Conservation (phyloP, 1,284 basidiomycete species). For the Athelia sp. region DNA sequence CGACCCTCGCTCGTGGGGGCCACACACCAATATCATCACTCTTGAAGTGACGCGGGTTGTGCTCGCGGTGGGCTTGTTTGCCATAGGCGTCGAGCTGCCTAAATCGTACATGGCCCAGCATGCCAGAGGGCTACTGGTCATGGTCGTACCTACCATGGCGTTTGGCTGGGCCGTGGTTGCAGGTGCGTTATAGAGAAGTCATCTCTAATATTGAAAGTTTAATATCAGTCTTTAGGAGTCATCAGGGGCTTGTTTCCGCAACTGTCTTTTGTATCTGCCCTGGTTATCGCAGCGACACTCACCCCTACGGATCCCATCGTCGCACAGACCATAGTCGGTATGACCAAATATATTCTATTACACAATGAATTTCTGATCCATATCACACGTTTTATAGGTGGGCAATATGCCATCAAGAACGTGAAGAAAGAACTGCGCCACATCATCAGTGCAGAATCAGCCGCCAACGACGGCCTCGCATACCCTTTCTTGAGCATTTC, state of each 20-base stretch:
- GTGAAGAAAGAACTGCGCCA: conserved; percentile 83
- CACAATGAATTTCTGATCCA: neutral
- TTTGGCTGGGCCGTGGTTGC: conserved; percentile 71
- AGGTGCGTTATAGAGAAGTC: conserved; percentile 28
- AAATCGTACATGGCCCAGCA: conserved; percentile 61
- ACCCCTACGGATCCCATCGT: conserved; percentile 93
- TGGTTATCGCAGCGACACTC: conserved; percentile 85
- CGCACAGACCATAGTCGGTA: conserved; percentile 57
- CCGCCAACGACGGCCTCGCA: conserved; percentile 83
- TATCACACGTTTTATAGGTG: conserved; percentile 43
- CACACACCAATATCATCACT: conserved; percentile 54
- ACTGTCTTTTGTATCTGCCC: conserved; percentile 67
- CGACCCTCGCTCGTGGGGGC: conserved; percentile 75
- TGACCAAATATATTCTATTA: conserved; percentile 4
- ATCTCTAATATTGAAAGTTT: neutral
- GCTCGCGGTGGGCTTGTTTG: conserved; percentile 65
- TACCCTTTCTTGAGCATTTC: conserved; percentile 91
- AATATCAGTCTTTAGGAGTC: conserved; percentile 32
- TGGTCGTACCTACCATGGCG: conserved; percentile 78
- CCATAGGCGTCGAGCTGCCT: conserved; percentile 72
- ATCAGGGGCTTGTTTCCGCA: conserved; percentile 67
- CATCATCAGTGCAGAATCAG: conserved; percentile 88
- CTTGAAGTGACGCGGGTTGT: conserved; percentile 75
- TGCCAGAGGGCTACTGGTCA: conserved; percentile 49
- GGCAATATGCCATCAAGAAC: conserved; percentile 84